Evolutionary conservation across 352 stramenopile species (phyloP), one percentile per base, ranked within the genome.

Genomic region (Globisporangium megalacanthum): DNA sequence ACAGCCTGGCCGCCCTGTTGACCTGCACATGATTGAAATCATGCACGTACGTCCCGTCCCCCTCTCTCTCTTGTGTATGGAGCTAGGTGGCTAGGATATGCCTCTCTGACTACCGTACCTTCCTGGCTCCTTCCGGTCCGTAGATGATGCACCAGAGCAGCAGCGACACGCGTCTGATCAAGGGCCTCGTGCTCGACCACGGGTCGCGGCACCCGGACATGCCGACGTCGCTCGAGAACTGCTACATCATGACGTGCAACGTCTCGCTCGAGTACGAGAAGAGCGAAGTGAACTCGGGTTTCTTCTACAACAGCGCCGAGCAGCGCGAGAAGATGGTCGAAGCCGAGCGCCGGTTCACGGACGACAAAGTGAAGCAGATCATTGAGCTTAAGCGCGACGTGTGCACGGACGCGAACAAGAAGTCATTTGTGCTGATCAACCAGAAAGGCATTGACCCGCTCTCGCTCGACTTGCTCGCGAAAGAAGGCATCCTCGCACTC

Each of bases 181-280:
- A 98, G 70, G 95, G 95, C 2, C 74, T 98, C 20, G 96, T 99
- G 45, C 79, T 99, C 60, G 97, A 99, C 85, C 97, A 99, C 75
- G 97, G 97, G 31, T 95, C 95, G 59, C 86, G 97, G 59, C 97
- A 99, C 83, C 97, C 97, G 17, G 96, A 99, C 73, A 99, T 99
- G 97, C 97, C 97, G 41, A 97, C 85, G 51, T 81, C 87, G 33
- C 68, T 99, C 4, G 88, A 97, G 52, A 99, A 99, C 79, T 95
- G 83, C 68, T 97, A 96, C 70, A 98, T 99, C 64, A 98, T 99
- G 86, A 99, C 96, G 46, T 98, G 95, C 76, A 99, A 99, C 74
- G 96, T 99, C 31, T 98, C 92, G 41, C 92, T 99, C 68, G 97
- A 99, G 83, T 99, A 99, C 73, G 97, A 99, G 84, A 99, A 99